Conservation (phyloP, 495 filamentous ascomycete genomes). For the Podospora bellae-mahoneyi region DNA sequence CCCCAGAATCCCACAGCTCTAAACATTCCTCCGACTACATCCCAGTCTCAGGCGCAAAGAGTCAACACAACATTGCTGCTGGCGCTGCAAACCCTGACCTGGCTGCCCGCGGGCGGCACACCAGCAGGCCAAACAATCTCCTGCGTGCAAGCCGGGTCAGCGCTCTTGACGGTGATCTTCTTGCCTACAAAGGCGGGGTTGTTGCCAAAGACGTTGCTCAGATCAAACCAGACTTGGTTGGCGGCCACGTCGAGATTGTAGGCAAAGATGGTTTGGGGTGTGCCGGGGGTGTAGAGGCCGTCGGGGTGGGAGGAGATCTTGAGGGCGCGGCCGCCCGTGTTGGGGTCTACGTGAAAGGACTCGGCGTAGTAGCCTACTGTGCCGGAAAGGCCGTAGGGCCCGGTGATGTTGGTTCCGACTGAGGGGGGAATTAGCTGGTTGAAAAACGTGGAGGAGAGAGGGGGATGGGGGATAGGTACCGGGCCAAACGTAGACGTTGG, state of each 20-base stretch:
- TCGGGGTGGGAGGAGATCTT: slow-evolving; percentile 52
- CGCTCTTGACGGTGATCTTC: slow-evolving; percentile 40
- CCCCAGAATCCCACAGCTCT: background rate
- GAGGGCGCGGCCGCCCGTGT: slow-evolving; percentile 53
- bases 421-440: background rate
- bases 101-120: slow-evolving; percentile 48
- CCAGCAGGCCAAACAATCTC: slow-evolving; percentile 52
- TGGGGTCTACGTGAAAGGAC: slow-evolving; percentile 42
- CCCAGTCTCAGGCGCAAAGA: slow-evolving; percentile 23
- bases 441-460: background rate
- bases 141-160: slow-evolving; percentile 37
- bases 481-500: slow-evolving; percentile 54
- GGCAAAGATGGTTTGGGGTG: slow-evolving; percentile 51
- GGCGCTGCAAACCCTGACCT: slow-evolving; percentile 46
- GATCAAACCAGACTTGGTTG: slow-evolving; percentile 52
- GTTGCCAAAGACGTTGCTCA: slow-evolving; percentile 55
- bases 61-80: slow-evolving; percentile 32
- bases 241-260: slow-evolving; percentile 48
- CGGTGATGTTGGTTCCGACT: slow-evolving; percentile 47
- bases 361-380: slow-evolving; percentile 42
- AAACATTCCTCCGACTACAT: too few relatives aligned
- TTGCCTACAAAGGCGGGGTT: slow-evolving; percentile 45
- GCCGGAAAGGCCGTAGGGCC: slow-evolving; percentile 38
- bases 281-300: slow-evolving; percentile 51
- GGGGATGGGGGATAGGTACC: background rate